Conservation (phyloP, 2,329 filamentous ascomycete species). For the Trichothecium roseum region DNA sequence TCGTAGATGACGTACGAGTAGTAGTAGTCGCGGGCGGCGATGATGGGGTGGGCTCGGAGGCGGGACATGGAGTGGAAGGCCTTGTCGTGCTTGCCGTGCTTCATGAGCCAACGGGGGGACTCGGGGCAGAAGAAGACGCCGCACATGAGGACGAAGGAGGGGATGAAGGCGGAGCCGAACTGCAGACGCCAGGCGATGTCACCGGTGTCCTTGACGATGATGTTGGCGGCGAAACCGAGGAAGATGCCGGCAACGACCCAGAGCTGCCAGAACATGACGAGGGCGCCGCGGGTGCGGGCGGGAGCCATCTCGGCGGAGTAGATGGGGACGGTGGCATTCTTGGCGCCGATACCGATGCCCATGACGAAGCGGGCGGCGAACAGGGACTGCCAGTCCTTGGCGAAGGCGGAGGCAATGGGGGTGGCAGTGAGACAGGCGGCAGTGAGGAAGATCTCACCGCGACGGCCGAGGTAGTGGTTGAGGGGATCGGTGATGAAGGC, state of each 20-base stretch:
- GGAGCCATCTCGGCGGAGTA: constrained; percentile 65
- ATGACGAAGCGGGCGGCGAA: constrained; percentile 56
- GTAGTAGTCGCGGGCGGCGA: constrained; percentile 48
- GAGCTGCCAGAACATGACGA: constrained; percentile 68
- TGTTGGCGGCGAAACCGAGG: constrained; percentile 38
- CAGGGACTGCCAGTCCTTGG: constrained; percentile 55
- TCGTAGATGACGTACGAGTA: constrained; percentile 27
- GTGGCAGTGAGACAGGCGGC: constrained; percentile 35
- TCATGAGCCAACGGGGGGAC: constrained; percentile 53
- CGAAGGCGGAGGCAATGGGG: constrained; percentile 47
- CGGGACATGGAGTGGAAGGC: constrained; percentile 41
- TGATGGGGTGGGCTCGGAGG: constrained; percentile 40
- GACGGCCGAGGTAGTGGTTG: constrained; percentile 54
- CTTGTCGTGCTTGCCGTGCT: constrained; percentile 45
- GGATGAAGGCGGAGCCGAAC: constrained; percentile 44
- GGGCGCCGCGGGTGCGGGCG: constrained; percentile 53
- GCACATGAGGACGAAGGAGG: constrained; percentile 36
- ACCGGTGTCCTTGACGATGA: constrained; percentile 40
- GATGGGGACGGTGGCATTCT: constrained; percentile 55
- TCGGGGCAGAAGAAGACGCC: constrained; percentile 53
- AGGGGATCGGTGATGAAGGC: constrained; percentile 37
- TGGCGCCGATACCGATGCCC: constrained; percentile 58
- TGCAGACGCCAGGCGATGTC: constrained; percentile 47
- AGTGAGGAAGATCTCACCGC: constrained; percentile 57
- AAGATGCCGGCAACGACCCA: constrained; percentile 24